Conservation (phyloP, 2,329 filamentous ascomycete species). For the Aspergillus sp. region DNA sequence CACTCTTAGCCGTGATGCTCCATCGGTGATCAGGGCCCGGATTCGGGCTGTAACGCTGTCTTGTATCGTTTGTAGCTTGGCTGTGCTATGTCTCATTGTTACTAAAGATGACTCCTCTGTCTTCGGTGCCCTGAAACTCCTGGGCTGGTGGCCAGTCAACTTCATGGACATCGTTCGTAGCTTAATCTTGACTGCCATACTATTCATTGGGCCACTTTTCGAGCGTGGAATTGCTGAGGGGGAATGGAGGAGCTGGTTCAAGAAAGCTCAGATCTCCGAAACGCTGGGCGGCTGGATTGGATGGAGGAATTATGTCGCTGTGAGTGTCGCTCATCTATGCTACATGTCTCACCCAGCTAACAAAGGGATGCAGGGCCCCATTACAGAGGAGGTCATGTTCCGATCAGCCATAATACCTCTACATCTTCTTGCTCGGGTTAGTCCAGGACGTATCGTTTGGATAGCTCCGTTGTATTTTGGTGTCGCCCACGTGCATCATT, state of each 20-base stretch:
- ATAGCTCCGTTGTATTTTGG: slow-evolving; percentile 86
- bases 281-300: slow-evolving; percentile 72
- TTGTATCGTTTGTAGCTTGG: slow-evolving; percentile 65
- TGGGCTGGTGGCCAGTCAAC: slow-evolving; percentile 80
- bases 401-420: slow-evolving; percentile 82
- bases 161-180: slow-evolving; percentile 62
- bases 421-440: slow-evolving; percentile 68
- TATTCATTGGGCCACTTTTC: slow-evolving; percentile 84
- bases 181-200: slow-evolving; percentile 69
- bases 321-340: slow-evolving; percentile 47
- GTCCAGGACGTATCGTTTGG: slow-evolving; percentile 65
- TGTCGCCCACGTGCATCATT: slow-evolving; percentile 90
- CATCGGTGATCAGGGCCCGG: slow-evolving; percentile 82
- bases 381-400: slow-evolving; percentile 93
- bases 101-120: slow-evolving; percentile 52
- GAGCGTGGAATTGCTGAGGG: slow-evolving; percentile 74
- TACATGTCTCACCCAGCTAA: slow-evolving; percentile 15
- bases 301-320: slow-evolving; percentile 84
- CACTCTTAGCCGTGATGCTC: slow-evolving; percentile 78
- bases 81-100: slow-evolving; percentile 67
- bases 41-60: slow-evolving; percentile 77
- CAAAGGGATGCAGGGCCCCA: slow-evolving; percentile 61
- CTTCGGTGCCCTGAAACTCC: slow-evolving; percentile 61
- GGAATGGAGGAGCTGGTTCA: slow-evolving; percentile 65
- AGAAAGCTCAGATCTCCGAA: slow-evolving; percentile 56